Base-by-base conservation (phyloP, 768 basidiomycete species). In the Amanita molliuscula region DNA sequence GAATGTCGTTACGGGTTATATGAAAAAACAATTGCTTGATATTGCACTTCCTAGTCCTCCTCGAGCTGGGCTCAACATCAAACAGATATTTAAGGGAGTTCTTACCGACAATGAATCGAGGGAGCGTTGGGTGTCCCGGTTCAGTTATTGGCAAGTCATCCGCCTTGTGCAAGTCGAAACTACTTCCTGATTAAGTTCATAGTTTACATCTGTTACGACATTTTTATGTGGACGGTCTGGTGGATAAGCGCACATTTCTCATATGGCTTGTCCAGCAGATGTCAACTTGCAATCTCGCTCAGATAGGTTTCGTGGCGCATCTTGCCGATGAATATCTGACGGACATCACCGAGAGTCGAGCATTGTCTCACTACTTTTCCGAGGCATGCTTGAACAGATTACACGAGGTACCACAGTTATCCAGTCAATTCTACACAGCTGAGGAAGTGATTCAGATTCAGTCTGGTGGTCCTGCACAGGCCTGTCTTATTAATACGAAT, bases 21-120 rank as follows among this genome's bases (percentile, higher is more conserved):
- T 92, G 65, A 88, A 85, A 69, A 91, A 90, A 58, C 88, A 88
- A 56, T 68, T 93, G 8, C 70, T 71, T 4, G 86, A 89, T 23
- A 90, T 92, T 49, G 78, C 78, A 9, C 69, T 92, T 23, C 89
- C 90, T 2, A 87, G 80, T 58, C 81, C 87, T 23, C 84, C 86
- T 13, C 75, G 88, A 33, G 77, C 76, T 9, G 84, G 82, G 6
- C 63, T 88, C 45, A 88, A 86, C 56, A 86, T 91, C 59, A 91
- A 89, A 58, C 82, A 84, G 52, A 82, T 81, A 0, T 92, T 92
- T 64, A 90, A 88, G 60, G 82, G 86, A 3, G 81, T 90, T 3
- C 68, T 92, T 11, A 75, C 82, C 2, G 90, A 92, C 43, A 56
- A 67, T 0, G 84, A 88, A 20, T 70, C 77, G 11, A 76, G 88